Evolutionary conservation across 2,329 filamentous ascomycete species (phyloP).

Genomic region (Diaporthe longicolla): DNA sequence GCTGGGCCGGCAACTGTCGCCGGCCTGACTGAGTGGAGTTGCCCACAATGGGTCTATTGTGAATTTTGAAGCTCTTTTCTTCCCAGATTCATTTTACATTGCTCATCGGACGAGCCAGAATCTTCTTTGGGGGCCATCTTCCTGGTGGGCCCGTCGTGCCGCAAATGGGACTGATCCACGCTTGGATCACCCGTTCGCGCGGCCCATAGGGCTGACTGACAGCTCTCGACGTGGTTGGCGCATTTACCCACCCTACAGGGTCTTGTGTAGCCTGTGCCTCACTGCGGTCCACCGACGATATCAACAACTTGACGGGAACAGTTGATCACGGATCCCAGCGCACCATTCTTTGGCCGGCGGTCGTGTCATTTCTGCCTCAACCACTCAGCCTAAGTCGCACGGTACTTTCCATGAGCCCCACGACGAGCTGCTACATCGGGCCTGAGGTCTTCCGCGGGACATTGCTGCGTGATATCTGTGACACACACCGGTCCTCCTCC

Average conservation of each 20-base stretch:
- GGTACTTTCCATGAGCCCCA: not conserved
- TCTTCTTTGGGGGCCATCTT: conserved; percentile 10
- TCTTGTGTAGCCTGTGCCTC: conserved; percentile 9
- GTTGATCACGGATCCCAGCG: not conserved
- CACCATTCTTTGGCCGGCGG: not conserved
- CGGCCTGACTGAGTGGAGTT: not conserved
- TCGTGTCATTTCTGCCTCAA: not conserved
- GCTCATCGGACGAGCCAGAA: conserved; percentile 1
- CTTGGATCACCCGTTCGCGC: conserved; percentile 24
- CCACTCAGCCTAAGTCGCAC: not conserved
- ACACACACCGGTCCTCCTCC: not conserved
- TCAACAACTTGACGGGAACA: not conserved
- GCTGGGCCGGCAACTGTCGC: not conserved
- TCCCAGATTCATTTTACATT: not conserved
- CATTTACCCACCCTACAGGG: conserved; percentile 1
- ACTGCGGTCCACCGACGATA: not conserved
- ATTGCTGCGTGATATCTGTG: not conserved
- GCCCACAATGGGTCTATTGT: not conserved
- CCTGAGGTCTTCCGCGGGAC: not conserved
- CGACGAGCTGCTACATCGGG: not conserved
- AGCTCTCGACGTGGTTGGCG: not conserved
- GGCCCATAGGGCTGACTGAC: conserved; percentile 31
- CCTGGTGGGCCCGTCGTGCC: not conserved
- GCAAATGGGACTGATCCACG: not conserved
- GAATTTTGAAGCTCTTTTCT: not conserved